Evolutionary conservation across 1,284 basidiomycete species (phyloP), one percentile per base, ranked within the genome.

Genomic region (Bjerkandera adusta): DNA sequence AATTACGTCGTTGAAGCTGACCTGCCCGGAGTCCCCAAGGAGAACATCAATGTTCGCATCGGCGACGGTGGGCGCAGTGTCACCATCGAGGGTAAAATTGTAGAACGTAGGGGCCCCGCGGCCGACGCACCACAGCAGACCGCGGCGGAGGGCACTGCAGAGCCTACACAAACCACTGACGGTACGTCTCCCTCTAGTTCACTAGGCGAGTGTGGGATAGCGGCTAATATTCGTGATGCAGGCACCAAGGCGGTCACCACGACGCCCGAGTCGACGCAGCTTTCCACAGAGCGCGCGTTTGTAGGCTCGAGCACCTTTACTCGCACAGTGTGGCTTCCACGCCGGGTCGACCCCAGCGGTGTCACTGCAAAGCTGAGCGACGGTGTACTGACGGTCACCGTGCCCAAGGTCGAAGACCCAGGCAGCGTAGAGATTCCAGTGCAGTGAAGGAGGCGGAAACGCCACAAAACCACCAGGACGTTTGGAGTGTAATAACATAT

Each of bases 11-110:
- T 90, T 35, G 82, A 88, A 58, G 86, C 86, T 1, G 88, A 90
- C 59, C 60, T 90, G 35, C 88, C 87, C 6, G 87, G 87, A 1
- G 81, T 89, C 16, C 83, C 81, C 66, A 89, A 83, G 68, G 87
- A 89, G 58, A 79, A 89, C 56, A 60, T 90, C 8, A 77, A 85
- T 49, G 75, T 90, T 40, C 73, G 77, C 13, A 71, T 89, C 50
- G 83, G 83, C 6, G 81, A 89, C 48, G 76, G 74, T 22, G 86
- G 85, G 3, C 73, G 77, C 48, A 85, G 78, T 52, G 62, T 89
- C 50, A 86, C 80, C 4, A 88, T 90, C 48, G 76, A 86, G 60
- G 88, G 87, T 3, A 80, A 73, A 57, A 66, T 77, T 35, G 60
- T 67, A 40, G 67, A 68, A 35, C 65, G 63, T 37, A 55, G 56